Base-by-base conservation (phyloP, 192 early-diverging fungal genomes). In the Coemansia sp. region DNA sequence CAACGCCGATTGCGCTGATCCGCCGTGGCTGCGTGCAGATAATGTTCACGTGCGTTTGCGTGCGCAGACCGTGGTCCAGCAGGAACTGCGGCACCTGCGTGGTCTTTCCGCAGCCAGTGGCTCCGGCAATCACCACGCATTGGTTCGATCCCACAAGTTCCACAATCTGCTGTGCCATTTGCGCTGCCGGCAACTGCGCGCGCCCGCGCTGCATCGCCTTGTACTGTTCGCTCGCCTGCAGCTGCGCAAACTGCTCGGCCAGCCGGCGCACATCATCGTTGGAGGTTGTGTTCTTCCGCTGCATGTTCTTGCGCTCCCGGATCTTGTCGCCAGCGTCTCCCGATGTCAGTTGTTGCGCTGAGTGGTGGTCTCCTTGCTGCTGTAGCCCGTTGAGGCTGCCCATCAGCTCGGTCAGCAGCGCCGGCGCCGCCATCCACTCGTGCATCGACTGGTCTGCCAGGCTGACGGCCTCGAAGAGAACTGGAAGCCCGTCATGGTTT, bases 1-100 rank as follows among this genome's bases (percentile, higher is more conserved):
- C 91, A 0, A 91, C 87, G 49, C 87, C 84, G 30, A 88, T 85
- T 11, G 90, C 89, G 56, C 87, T 87, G 71, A 98, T 91, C 11
- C 95, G 86, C 20, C 96, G 81, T 8, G 96, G 96, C 74, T 98
- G 96, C 11, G 96, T 98, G 67, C 94, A 93, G 1, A 95, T 85
- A 48, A 97, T 91, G 62, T 84, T 65, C 82, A 75, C 83, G 16
- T 79, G 61, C 41, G 63, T 44, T 21, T 82, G 75, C 10, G 60
- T 41, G 4, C 24, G 34, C 45, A 94, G 87, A 11, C 88, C 89
- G 14, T 78, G 84, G 56, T 92, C 89, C 23, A 98, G 73, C 35
- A 98, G 81, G 62, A 92, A 95, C 72, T 96, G 94, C 16, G 95
- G 94, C 9, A 96, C 87, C 74, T 94, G 92, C 9, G 88, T 92